These are phyloP conservation scores for Clausena lansium DNA, from an alignment of 345 rosid species.

Conservation along the genomic window DNA sequence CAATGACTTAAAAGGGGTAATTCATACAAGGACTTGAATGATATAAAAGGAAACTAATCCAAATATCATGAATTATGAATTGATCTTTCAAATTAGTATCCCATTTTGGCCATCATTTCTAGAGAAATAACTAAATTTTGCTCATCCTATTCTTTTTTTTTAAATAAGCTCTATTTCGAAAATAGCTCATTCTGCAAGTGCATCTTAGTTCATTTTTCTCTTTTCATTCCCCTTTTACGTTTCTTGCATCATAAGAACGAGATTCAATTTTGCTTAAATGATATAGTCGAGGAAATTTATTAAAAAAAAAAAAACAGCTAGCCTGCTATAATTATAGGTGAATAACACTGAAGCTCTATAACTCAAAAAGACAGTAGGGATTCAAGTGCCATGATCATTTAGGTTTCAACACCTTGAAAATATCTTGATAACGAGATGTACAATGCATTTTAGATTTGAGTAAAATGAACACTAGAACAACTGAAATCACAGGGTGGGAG, in stretches of 20 bases:
- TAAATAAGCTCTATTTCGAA: too few relatives aligned
- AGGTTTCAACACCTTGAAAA: constrained; percentile 5
- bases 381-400: neutral
- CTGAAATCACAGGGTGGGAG: constrained; percentile 66
- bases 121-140: too few relatives aligned
- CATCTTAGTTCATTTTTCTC: neutral
- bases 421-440: constrained; percentile 7
- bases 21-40: too few relatives aligned
- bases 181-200: too few relatives aligned
- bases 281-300: too few relatives aligned
- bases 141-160: too few relatives aligned
- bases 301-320: too few relatives aligned
- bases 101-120: too few relatives aligned
- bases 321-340: neutral
- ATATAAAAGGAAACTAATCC: too few relatives aligned
- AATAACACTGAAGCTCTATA: neutral
- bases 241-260: neutral
- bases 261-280: neutral
- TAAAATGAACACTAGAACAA: neutral
- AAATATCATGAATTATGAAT: too few relatives aligned
- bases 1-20: too few relatives aligned
- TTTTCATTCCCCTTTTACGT: neutral
- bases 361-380: neutral
- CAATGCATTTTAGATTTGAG: constrained; percentile 6
- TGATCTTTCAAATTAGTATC: too few relatives aligned